phyloP scores from a whole-genome alignment of 495 filamentous ascomycete species.

The Viridothelium virens region DNA sequence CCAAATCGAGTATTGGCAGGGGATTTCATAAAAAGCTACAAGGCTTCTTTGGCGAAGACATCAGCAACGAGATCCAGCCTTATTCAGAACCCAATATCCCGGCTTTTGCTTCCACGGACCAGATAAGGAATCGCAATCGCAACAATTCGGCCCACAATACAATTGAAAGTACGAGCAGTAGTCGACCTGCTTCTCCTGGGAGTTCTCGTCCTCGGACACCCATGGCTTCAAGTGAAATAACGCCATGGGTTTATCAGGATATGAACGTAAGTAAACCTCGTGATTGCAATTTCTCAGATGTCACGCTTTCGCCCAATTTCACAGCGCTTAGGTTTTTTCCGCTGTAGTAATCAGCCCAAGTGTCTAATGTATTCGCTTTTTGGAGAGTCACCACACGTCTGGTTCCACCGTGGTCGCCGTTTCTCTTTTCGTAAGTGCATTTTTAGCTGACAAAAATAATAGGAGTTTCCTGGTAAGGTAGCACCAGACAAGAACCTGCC shows the following conservation, averaged over 20 bases:
- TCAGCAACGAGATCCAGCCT: constrained; percentile 31
- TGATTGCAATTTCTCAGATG: neutral
- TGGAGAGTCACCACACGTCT: neutral
- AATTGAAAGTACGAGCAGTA: constrained; percentile 47
- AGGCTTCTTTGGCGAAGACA: constrained; percentile 85
- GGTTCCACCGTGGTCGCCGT: neutral
- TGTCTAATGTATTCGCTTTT: neutral
- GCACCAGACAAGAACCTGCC: neutral
- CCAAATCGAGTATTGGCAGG: constrained; percentile 65
- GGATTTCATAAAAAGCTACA: constrained; percentile 68
- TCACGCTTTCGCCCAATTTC: neutral
- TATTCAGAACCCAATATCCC: constrained; percentile 38
- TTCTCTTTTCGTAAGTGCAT: neutral
- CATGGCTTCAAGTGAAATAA: constrained; percentile 85
- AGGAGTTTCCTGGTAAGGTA: neutral
- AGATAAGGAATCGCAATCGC: constrained; percentile 52
- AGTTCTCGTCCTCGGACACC: constrained; percentile 56
- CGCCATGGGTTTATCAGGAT: constrained; percentile 92
- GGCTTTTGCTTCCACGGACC: constrained; percentile 29
- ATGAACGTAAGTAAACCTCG: constrained; percentile 52
- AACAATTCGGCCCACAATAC: constrained; percentile 63
- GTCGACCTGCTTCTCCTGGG: constrained; percentile 52
- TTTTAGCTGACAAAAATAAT: neutral
- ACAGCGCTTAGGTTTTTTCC: too few species aligned
- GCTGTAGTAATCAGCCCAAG: too few species aligned